Evolutionary conservation across 768 basidiomycete species (phyloP), one percentile per base, ranked within the genome.

Genomic region (Suillus alpinus): DNA sequence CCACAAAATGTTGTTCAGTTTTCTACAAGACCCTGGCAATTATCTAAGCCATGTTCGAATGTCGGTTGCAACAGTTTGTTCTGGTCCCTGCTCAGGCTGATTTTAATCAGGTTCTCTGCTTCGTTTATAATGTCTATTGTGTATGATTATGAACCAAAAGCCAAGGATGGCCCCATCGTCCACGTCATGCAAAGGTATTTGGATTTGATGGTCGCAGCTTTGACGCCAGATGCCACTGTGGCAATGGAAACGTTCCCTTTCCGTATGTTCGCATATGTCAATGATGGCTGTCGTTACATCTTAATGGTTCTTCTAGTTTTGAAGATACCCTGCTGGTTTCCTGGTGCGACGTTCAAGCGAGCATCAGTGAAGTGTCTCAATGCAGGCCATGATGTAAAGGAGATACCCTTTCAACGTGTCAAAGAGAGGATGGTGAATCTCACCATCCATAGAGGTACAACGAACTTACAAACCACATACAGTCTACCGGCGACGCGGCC

Each of bases 91-190:
- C 29, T 7, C 12, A 44, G 32, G 43, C 57, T 34, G 41, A 63
- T 13, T 1, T 5, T 6, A 2, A 7, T 51, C 40, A 77, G 77
- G 57, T 65, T 70, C 43, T 68, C 76, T 9, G 72, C 76, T 14
- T 68, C 76, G 1, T 71, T 78, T 2, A 69, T 79, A 44, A 67
- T 81, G 59, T 72, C 75, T 16, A 69, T 81, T 14, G 71, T 76
- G 14, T 82, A 82, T 44, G 81, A 78, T 20, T 69, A 74, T 14
- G 64, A 74, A 6, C 70, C 79, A 7, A 71, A 71, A 16, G 66
- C 75, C 8, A 62, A 70, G 36, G 71, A 72, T 0, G 80, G 80
- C 52, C 67, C 70, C 36, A 75, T 78, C 60, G 72, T 81, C 13
- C 62, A 73, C 9, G 62, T 79, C 4, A 73, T 78, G 5, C 74